Percentiles rank a stretch among this genome's conserved stretches.
Conservation (phyloP, 208 protist genomes). For the Endotrypanum monterogeii region DNA sequence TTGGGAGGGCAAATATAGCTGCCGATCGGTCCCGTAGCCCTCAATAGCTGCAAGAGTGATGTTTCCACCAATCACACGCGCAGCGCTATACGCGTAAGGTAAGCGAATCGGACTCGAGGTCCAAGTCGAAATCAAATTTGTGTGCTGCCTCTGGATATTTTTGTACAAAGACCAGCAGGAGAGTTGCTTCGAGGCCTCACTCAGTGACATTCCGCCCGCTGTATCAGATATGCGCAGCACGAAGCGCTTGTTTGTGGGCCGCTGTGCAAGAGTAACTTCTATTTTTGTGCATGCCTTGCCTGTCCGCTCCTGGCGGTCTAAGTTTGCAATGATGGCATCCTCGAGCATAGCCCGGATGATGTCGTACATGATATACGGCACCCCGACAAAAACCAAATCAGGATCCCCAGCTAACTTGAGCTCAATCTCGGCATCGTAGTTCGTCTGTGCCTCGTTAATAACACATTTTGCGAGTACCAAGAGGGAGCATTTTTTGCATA, state of each 20-base stretch:
- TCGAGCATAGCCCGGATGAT: slow-evolving; percentile 72
- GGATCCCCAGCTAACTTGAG: slow-evolving; percentile 50
- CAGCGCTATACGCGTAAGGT: slow-evolving; percentile 59
- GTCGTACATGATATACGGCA: slow-evolving; percentile 74
- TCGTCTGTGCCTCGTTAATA: slow-evolving; percentile 31
- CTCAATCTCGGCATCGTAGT: slow-evolving; percentile 59
- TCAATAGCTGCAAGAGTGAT: slow-evolving; percentile 64
- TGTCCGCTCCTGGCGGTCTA: slow-evolving; percentile 48
- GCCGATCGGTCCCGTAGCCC: slow-evolving; percentile 73
- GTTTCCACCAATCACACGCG: slow-evolving; percentile 57
- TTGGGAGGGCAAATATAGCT: slow-evolving; percentile 52
- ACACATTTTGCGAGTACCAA: slow-evolving; percentile 44
- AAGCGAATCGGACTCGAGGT: slow-evolving; percentile 65
- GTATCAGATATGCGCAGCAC: slow-evolving; percentile 71
- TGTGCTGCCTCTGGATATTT: slow-evolving; percentile 16
- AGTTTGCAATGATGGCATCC: slow-evolving; percentile 62
- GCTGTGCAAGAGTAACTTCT: slow-evolving; percentile 57
- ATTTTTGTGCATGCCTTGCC: slow-evolving; percentile 59
- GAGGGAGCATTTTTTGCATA: slow-evolving; percentile 67
- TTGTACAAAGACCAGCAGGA: slow-evolving; percentile 64
- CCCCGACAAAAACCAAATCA: slow-evolving; percentile 48
- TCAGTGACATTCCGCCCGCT: slow-evolving; percentile 64
- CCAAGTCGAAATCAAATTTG: slow-evolving; percentile 40
- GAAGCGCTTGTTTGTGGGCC: slow-evolving; percentile 41
- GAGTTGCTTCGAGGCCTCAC: slow-evolving; percentile 32